Base-by-base conservation (phyloP, 1,284 basidiomycete species). In the Trichosporon asahii region DNA sequence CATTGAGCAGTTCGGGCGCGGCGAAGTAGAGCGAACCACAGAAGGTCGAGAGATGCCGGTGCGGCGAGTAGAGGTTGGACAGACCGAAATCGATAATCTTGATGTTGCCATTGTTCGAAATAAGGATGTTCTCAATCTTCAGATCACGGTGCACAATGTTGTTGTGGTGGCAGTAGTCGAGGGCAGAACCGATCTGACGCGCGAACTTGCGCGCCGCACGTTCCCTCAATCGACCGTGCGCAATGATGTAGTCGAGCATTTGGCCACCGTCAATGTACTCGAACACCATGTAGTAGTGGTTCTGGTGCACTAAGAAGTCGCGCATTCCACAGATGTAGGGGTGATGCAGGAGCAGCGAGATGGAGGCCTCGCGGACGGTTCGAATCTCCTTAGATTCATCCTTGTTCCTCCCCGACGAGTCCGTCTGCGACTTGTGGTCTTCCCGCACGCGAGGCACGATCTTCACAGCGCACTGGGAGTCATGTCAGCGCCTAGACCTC, bases 61-160 rank as follows among this genome's bases (percentile, higher is more conserved):
- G 81, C 1, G 97, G 96, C 74, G 96, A 90, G 82, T 90, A 98
- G n/a, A 99, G 87, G 82, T 99, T 99, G 31, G 95, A 98, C 11
- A 99, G 87, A 60, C 96, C 96, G 85, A 99, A 99, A 84, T 99
- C 96, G 83, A 99, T 99, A 73, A 99, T 98, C 87, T 99, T 99
- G 88, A 98, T 98, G 84, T 98, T 98, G 14, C 96, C 96, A 0
- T 93, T 94, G 76, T 97, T 95, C 1, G 95, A 98, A 77, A 99
- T 98, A 78, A 99, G 90, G 77, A 99, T 99, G 85, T 98, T 99
- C 84, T 99, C 95, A 79, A 99, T 99, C 87, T 99, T 99, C 74
- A 99, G 89, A 85, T 99, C 82, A 74, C 96, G 91, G 83, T 99
- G 97, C 4, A 99, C 95, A 77, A 99, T 94, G 77, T 90, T 96